Percentiles rank a stretch among this genome's conserved stretches.
phyloP scores from a whole-genome alignment of 495 filamentous ascomycete genomes.

The Aspergillus nanangensis region DNA sequence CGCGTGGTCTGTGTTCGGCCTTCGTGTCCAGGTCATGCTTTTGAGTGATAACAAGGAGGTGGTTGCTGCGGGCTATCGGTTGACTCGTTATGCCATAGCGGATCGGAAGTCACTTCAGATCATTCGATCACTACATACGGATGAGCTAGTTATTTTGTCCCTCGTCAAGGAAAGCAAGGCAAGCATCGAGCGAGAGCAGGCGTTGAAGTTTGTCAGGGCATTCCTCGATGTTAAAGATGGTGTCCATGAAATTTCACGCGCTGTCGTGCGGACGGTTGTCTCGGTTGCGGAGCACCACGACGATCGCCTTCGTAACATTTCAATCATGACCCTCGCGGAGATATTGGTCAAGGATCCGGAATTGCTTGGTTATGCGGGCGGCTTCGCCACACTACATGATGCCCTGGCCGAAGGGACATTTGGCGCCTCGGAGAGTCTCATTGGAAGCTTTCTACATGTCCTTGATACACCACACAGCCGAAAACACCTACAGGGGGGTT shows the following conservation, averaged over 20 bases:
- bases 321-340: constrained; percentile 87
- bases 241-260: constrained; percentile 79
- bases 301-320: constrained; percentile 84
- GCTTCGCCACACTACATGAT: constrained; percentile 75
- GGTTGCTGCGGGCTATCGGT: constrained; percentile 87
- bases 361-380: constrained; percentile 73
- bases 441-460: constrained; percentile 79
- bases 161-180: constrained; percentile 93
- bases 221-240: constrained; percentile 96
- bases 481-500: constrained; percentile 73
- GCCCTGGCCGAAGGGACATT: constrained; percentile 87
- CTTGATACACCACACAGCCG: constrained; percentile 79
- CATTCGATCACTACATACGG: constrained; percentile 82
- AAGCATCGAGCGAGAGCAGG: constrained; percentile 94
- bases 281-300: constrained; percentile 85
- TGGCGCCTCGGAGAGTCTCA: constrained; percentile 81
- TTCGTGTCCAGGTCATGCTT: constrained; percentile 90
- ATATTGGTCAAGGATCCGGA: constrained; percentile 81
- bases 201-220: constrained; percentile 90
- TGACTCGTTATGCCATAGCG: constrained; percentile 90
- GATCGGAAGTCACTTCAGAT: constrained; percentile 84
- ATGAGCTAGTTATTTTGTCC: constrained; percentile 86
- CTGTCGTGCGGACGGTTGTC: constrained; percentile 81
- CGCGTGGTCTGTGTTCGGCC: constrained; percentile 88
- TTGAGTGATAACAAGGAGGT: constrained; percentile 93